Evolutionary conservation across 1,284 basidiomycete species (phyloP).

Genomic region (Volvariella surrecta): DNA sequence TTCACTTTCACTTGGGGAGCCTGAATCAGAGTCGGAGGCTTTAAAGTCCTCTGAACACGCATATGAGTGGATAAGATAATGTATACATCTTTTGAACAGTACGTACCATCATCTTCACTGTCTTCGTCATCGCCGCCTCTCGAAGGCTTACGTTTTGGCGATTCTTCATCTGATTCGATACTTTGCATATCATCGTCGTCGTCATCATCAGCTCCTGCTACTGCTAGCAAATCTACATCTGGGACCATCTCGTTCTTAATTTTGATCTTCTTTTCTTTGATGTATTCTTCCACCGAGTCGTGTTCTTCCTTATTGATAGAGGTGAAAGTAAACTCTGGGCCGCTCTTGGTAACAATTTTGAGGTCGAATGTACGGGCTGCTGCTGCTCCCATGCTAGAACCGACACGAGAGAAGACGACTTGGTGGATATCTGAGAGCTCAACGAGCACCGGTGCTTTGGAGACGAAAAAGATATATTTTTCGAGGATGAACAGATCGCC

Average conservation of each 20-base stretch:
- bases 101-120: conserved; percentile 67
- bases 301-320: conserved; percentile 96
- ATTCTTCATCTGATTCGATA: conserved; percentile 63
- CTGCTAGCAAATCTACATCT: conserved; percentile 72
- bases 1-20: conserved; percentile 75
- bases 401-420: conserved; percentile 91
- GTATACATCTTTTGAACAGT: too few species aligned
- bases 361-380: conserved; percentile 94
- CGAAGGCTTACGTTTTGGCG: conserved; percentile 30
- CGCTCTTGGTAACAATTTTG: conserved; percentile 78
- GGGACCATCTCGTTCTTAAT: conserved; percentile 96
- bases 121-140: conserved; percentile 65
- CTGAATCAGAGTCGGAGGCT: conserved; percentile 75
- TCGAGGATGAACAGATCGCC: conserved; percentile 98
- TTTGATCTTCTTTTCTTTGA: conserved; percentile 87
- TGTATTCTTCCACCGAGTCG: conserved; percentile 76
- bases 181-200: conserved; percentile 83
- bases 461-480: conserved; percentile 97
- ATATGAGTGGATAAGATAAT: conserved; percentile 7
- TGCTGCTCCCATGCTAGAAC: conserved; percentile 76
- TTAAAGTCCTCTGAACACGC: conserved; percentile 71
- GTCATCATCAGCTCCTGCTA: conserved; percentile 53
- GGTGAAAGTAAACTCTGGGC: conserved; percentile 84
- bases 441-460: conserved; percentile 90
- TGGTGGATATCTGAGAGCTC: conserved; percentile 90